Base-by-base conservation (phyloP, 1,139 yeast species). In the Blastobotrys petasosporus region DNA sequence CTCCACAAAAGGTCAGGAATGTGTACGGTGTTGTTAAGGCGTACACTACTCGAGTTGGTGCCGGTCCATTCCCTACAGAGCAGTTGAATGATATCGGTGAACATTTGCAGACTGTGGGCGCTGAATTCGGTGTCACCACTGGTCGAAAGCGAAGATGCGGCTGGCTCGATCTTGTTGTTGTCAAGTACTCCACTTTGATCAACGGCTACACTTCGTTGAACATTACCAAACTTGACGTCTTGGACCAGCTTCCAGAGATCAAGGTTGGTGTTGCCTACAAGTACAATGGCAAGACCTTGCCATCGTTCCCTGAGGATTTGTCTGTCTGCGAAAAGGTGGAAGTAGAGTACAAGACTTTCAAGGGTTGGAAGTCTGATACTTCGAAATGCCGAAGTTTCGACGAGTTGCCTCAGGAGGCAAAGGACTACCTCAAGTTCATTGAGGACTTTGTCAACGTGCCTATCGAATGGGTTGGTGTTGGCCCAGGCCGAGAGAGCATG, bases 121-220 rank as follows among this genome's bases (percentile, higher is more conserved):
- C 92, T 49, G 97, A 92, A 70, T 87, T 66, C 63, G 99, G 99
- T 68, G 99, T 92, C 56, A 92, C 99, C 57, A 92, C 99, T 37
- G 98, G 99, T 55, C 85, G 99, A 74, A 90, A 90, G 78, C 85
- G 99, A 75, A 83, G 99, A 72, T 94, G 98, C 68, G 99, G 99
- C 47, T 92, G 99, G 99, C 80, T 92, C 62, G 99, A 92, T 69
- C 75, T 94, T 60, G 98, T 92, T 31, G 96, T 94, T 35, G 74
- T 92, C 68, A 85, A 84, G 67, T 92, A 92, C 71, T 88, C 97
- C 39, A 80, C 86, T 51, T 68, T 81, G 64, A 87, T 92, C 68
- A 92, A 92, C 64, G 98, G 98, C 47, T 92, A 90, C 76, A 92
- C 98, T 42, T 77, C 85, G 47, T 77, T 92, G 65, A 92, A 92